phyloP scores from a whole-genome alignment of 441 rosid genomes.

The Populus tomentosa region DNA sequence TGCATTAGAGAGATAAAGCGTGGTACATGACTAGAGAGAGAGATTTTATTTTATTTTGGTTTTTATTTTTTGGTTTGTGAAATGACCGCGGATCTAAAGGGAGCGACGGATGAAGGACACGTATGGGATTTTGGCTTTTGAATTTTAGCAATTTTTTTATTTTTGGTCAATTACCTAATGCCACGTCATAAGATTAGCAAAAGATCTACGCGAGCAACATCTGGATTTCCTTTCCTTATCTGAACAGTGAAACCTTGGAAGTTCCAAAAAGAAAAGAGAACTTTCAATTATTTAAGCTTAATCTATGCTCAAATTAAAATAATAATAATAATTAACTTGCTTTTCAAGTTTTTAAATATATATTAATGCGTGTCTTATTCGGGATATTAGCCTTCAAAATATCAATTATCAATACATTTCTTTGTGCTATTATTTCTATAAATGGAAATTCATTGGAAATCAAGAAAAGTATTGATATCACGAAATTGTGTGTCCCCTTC shows the following conservation, averaged over 20 bases:
- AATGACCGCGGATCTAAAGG: slow-evolving; percentile 43
- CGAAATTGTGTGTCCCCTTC: too few species aligned
- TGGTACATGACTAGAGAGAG: not conserved
- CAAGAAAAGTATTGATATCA: too few species aligned
- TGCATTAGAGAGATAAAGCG: slow-evolving; percentile 2
- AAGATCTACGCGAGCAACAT: not conserved
- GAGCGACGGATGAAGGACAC: slow-evolving; percentile 22
- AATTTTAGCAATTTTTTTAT: not conserved
- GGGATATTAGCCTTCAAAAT: too few species aligned
- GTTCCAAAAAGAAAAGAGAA: not conserved
- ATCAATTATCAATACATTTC: too few species aligned
- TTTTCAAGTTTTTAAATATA: too few species aligned
- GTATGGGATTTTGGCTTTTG: not conserved
- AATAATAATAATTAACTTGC: too few species aligned
- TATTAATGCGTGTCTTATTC: too few species aligned
- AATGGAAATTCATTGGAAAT: too few species aligned
- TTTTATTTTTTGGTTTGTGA: slow-evolving; percentile 16
- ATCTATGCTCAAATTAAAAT: too few species aligned
- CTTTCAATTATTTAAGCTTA: too few species aligned
- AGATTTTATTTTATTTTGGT: not conserved
- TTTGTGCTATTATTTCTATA: too few species aligned
- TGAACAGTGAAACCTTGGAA: not conserved
- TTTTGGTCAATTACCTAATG: not conserved
- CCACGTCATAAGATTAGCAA: slow-evolving; percentile 8
- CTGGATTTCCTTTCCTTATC: not conserved